Base-by-base conservation (phyloP, 2,329 filamentous ascomycete genomes). In the Neonectria neomacrospora region DNA sequence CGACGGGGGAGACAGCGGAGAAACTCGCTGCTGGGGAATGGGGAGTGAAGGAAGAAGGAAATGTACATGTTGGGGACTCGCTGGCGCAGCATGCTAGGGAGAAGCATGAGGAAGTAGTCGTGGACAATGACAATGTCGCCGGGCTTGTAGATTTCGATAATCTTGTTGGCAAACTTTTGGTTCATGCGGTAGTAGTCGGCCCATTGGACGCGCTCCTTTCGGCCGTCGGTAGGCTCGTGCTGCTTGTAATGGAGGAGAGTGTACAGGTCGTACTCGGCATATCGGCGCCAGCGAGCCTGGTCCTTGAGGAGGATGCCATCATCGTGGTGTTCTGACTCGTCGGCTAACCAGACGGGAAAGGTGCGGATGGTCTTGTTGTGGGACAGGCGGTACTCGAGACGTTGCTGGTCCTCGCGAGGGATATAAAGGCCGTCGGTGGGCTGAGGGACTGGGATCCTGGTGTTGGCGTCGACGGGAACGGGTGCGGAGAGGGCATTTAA, bases 221-320 rank as follows among this genome's bases (percentile, higher is more conserved):
- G 89, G 37, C 94, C 94, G 76, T 97, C 92, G 12, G 90, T 92
- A 1, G 95, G 93, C 76, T 94, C 93, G 75, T 97, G 92, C 75
- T 96, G 93, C 80, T 97, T 97, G 84, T 98, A 98, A 80, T 98
- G 95, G 76, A 97, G 94, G 10, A 97, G 86, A 1, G 93, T 94
- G 80, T 97, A 97, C 28, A 98, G 84, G 72, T 97, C 92, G 75
- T 94, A 90, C 80, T 97, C 94, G 16, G 94, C 93, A 78, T 96
- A 98, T 42, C 91, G 87, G 67, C 94, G 88, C 95, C 96, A 98
- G 67, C 94, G 86, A 32, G 85, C 84, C 80, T 97, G 94, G 71
- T 97, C 92, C 71, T 90, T 92, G 67, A 98, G 83, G 39, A 87
- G 82, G 54, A 94, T 87, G 41, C 93, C 91, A 37, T 91, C 86